Base-by-base conservation (phyloP, 1,284 basidiomycete species). In the Xerocomus minutiporus region DNA sequence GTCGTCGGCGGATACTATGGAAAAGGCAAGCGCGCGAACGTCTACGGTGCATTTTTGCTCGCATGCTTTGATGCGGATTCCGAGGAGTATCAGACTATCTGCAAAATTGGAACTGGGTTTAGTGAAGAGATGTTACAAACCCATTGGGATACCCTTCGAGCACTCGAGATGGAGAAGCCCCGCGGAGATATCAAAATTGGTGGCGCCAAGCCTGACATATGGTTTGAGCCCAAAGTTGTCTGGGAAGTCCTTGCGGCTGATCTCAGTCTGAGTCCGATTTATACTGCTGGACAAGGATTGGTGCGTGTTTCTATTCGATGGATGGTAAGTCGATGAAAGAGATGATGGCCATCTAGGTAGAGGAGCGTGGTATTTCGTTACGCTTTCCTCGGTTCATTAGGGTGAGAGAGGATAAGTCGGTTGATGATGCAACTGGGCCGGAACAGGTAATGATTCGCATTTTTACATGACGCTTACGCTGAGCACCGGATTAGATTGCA, bases 221-320 rank as follows among this genome's bases (percentile, higher is more conserved):
- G 91, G 92, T 93, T 97, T 69, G 93, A 97, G 67, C 93, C 93
- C 23, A 89, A 89, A 72, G 74, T 97, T 17, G 93, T 99, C 1
- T 99, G 96, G 95, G 97, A 99, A 73, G 95, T 99, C 31, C 80
- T 99, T 62, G 92, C 96, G 0, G 97, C 97, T 5, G 97, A 99
- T 75, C 70, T 99, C 61, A 97, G 93, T 70, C 74, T 99, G 72
- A 97, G 94, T 73, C 97, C 97, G 1, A 83, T 99, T 29, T 99
- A 99, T 69, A 91, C 92, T 5, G 97, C 97, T 5, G 97, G 92
- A n/a, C 90, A 94, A 69, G 96, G 96, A 57, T 63, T 94, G 73
- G 93, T 95, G 61, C 62, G 90, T 78, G 11, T 49, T 11, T 25
- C 50, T 15, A 28, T 47, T 48, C 48, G 17, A 51, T 26, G 9